Conservation (phyloP, 2,329 filamentous ascomycete genomes). For the Periconia macrospinosa region DNA sequence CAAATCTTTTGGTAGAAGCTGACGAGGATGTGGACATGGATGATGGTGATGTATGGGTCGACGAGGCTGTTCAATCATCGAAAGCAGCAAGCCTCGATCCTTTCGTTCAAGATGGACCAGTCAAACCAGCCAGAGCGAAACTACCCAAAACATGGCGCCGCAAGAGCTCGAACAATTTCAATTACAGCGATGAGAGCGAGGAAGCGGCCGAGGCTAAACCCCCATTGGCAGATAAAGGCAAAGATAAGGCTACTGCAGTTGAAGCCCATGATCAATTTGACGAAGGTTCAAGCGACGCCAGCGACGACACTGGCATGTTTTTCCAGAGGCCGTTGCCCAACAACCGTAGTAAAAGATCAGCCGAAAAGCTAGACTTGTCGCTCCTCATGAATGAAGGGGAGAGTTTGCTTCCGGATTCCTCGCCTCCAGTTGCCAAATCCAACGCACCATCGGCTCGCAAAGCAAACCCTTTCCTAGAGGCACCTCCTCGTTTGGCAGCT, state of each 20-base stretch:
- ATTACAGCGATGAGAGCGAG: constrained; percentile 43
- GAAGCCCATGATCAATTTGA: constrained; percentile 15
- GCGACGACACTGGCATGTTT: constrained; percentile 42
- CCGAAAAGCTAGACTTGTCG: constrained; percentile 34
- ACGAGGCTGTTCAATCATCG: constrained; percentile 41
- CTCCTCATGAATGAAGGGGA: constrained; percentile 34
- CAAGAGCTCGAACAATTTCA: constrained; percentile 41
- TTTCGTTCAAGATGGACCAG: constrained; percentile 31
- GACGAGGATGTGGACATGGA: constrained; percentile 12
- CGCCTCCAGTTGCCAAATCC: constrained; percentile 24
- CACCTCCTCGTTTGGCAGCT: constrained; percentile 31
- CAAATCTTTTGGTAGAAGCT: neutral
- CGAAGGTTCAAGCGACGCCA: constrained; percentile 27
- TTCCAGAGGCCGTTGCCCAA: constrained; percentile 37
- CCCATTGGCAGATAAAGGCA: constrained; percentile 14
- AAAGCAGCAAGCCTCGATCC: constrained; percentile 33
- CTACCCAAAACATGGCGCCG: constrained; percentile 48
- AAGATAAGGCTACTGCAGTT: constrained; percentile 12
- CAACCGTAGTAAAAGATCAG: constrained; percentile 23
- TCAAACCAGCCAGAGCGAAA: constrained; percentile 42
- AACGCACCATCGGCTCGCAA: constrained; percentile 16
- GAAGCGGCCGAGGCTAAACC: constrained; percentile 14
- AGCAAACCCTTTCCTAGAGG: constrained; percentile 34
- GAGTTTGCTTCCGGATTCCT: constrained; percentile 35
- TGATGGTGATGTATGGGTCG: constrained; percentile 50